Evolutionary conservation across 2,329 filamentous ascomycete species (phyloP), one percentile per base, ranked within the genome.

Genomic region (Penicillium rolfsii): DNA sequence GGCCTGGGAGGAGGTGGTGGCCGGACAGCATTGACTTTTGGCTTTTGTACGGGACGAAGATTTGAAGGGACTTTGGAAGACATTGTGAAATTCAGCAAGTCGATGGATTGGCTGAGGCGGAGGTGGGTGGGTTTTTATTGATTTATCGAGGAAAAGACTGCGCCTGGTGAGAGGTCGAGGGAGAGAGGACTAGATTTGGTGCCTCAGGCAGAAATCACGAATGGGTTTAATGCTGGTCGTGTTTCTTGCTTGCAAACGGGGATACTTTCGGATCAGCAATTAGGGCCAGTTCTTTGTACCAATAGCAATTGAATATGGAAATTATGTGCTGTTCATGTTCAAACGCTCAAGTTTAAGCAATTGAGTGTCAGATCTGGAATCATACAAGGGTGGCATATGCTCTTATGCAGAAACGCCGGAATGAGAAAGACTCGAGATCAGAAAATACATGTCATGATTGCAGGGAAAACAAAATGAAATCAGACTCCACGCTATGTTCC

Each of bases 1-100:
- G 61, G 63, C 16, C 40, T 64, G 9, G 57, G 30, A 45, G 66
- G 43, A 26, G 49, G 38, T 16, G 40, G 30, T 14, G 43, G 16
- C 43, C 36, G 14, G 26, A 14, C 24, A 4, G 22, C 7, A 14
- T 33, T 19, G 14, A 53, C 35, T 5, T n/a, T 24, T 8, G 52
- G 52, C n/a, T 40, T 53, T 19, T 45, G 52, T 26, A 54, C 52
- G 0, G 52, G 57, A 1, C 49, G 57, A 1, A 54, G 50, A 33
- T 58, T 53, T 12, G 49, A 40, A 1, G 49, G n/a, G 14, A 41
- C 30, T 26, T 48, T 58, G 16, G 50, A 9, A 7, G 57, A 1
- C 49, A 58, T 58, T 19, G 28, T 52, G 56, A 5, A 8, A 11
- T 9, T 53, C 41, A 24, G 16, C 2, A 2, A 4, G 5, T 22